phyloP scores from a whole-genome alignment of 345 rosid genomes.

The Chamaenerion angustifolium region DNA sequence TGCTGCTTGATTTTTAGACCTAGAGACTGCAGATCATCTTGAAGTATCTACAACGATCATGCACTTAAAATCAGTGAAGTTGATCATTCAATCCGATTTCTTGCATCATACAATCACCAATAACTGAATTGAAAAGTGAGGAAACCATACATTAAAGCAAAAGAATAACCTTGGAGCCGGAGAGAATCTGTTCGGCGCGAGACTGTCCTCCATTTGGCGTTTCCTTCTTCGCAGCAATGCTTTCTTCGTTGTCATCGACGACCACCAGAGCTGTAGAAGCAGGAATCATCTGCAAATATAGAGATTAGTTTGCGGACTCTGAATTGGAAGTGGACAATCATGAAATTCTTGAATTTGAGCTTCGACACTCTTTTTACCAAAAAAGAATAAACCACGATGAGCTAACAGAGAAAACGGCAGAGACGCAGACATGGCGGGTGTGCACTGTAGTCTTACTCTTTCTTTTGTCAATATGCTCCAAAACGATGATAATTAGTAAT shows the following conservation, averaged over 20 bases:
- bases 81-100: neutral
- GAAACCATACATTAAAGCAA: too few species aligned
- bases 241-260: constrained; percentile 19
- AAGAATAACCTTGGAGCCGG: constrained; percentile 33
- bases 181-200: constrained; percentile 20
- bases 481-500: too few species aligned
- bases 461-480: too few species aligned
- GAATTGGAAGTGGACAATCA: too few species aligned
- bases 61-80: neutral
- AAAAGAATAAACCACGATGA: too few species aligned
- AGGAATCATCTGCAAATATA: too few species aligned
- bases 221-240: constrained; percentile 14
- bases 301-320: too few species aligned
- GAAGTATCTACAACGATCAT: constrained; percentile 35
- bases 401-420: too few species aligned
- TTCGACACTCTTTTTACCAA: too few species aligned
- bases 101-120: neutral
- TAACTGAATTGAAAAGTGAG: constrained; percentile 3
- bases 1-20: constrained; percentile 61
- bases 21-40: constrained; percentile 45
- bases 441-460: too few species aligned
- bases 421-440: too few species aligned
- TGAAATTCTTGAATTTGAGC: too few species aligned
- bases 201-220: constrained; percentile 30
- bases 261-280: constrained; percentile 16